Evolutionary conservation across 192 early-diverging fungal genomes (phyloP).

Genomic region (Neocallimastix lanati): DNA sequence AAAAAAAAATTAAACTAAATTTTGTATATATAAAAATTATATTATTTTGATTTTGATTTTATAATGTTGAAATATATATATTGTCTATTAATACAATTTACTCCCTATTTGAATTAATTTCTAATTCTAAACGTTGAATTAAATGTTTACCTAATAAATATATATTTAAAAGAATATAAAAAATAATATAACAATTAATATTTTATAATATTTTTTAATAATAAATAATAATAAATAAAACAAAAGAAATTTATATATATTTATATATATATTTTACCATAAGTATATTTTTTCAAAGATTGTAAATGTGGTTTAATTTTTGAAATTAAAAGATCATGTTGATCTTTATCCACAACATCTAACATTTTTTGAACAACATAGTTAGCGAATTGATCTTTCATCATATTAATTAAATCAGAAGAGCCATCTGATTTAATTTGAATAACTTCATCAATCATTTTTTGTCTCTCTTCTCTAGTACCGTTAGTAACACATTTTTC

Average conservation of each 20-base stretch:
- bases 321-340: conserved; percentile 65
- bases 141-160: neutral
- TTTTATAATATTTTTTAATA: no score
- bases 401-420: conserved; percentile 77
- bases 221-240: neutral
- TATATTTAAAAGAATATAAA: neutral
- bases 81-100: neutral
- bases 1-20: no score
- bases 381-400: conserved; percentile 99
- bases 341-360: conserved; percentile 85
- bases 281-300: conserved; percentile 90
- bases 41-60: no score
- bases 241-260: no score
- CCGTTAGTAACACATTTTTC: conserved; percentile 96
- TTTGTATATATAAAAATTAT: no score
- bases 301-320: conserved; percentile 87
- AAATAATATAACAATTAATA: neutral
- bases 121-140: neutral
- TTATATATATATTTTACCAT: no score
- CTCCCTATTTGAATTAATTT: neutral
- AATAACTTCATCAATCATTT: conserved; percentile 85
- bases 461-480: conserved; percentile 62
- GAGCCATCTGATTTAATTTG: conserved; percentile 69
- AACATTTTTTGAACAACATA: conserved; percentile 99
- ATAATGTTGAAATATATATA: no score